Conservation (phyloP, 441 rosid genomes). For the Hura crepitans region DNA sequence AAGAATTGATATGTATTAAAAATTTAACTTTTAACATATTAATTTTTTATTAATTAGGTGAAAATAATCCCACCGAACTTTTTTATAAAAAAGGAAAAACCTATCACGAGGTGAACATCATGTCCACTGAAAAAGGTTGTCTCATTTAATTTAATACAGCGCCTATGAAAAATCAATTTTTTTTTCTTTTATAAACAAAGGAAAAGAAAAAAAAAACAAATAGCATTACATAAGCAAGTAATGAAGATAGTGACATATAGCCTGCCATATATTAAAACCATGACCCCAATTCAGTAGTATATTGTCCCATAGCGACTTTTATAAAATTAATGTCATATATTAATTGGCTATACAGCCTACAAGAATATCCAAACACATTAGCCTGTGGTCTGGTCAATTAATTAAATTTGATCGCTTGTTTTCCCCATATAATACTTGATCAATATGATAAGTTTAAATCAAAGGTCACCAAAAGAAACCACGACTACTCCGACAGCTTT, state of each 20-base stretch:
- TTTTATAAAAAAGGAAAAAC: too few relatives aligned
- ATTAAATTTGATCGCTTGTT: neutral
- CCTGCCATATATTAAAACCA: neutral
- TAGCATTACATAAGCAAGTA: neutral
- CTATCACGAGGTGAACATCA: neutral
- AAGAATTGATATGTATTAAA: too few relatives aligned
- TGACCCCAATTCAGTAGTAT: neutral
- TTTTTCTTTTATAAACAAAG: too few relatives aligned
- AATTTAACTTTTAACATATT: too few relatives aligned
- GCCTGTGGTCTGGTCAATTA: too few relatives aligned
- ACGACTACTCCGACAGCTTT: too few relatives aligned
- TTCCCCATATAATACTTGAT: neutral
- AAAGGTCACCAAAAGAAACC: neutral
- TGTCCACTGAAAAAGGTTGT: neutral
- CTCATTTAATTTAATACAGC: too few relatives aligned
- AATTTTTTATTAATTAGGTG: too few relatives aligned
- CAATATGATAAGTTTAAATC: too few relatives aligned
- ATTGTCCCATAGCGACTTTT: conserved; percentile 10
- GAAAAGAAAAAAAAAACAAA: neutral
- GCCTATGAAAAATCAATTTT: too few relatives aligned
- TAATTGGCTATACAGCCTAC: neutral
- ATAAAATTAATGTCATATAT: neutral
- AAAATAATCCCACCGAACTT: too few relatives aligned
- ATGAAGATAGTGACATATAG: conserved; percentile 1
- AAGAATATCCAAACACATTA: too few relatives aligned